Base-by-base conservation (phyloP, 306 rosid species). In the Trifolium pratense region DNA sequence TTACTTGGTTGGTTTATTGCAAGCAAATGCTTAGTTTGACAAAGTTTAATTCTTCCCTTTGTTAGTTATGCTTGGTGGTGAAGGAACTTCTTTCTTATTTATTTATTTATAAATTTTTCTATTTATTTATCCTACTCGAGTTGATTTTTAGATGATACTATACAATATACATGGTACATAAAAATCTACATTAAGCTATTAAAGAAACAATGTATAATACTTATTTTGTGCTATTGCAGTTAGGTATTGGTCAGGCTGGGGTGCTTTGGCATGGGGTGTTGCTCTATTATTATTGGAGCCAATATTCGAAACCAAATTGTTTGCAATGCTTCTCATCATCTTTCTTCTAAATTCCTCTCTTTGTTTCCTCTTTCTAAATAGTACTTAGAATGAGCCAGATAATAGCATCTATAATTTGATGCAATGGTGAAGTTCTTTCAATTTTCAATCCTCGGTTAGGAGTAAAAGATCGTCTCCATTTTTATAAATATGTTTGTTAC, bases 231-330 rank as follows among this genome's bases (percentile, higher is more conserved):
- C 21, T 25, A 13, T 63, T 63, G 73, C 66, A 53, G 73, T 40
- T 53, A 40, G 49, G 76, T 61, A 78, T 70, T 37, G 67, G 58
- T 32, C 74, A 31, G 58, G 45, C 36, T 57, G 69, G 56, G 39
- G 18, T 79, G 83, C 69, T 37, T 48, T 58, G 75, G 70, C 71
- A 36, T 66, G 78, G 71, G 39, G 71, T 58, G 70, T 42, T 73
- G 65, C 49, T 73, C 65, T 48, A 59, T 36, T 79, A 58, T 74
- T 39, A 58, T 59, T 59, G 65, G 40, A 20, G 31, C 52, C 61
- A 31, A 20, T 67, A 58, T 68, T 76, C 5, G 40, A 55, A 66
- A 25, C 23, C 46, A 67, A 55, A 16, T 66, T 75, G 66, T 75
- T 66, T 16, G 67, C 55, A 40, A 66, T 66, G 59, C 37, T 55